A percentile compares a stretch with the other conserved stretches of the same genome.
Evolutionary conservation across 2,329 filamentous ascomycete species (phyloP).

Genomic region (Paecilomyces formosus): DNA sequence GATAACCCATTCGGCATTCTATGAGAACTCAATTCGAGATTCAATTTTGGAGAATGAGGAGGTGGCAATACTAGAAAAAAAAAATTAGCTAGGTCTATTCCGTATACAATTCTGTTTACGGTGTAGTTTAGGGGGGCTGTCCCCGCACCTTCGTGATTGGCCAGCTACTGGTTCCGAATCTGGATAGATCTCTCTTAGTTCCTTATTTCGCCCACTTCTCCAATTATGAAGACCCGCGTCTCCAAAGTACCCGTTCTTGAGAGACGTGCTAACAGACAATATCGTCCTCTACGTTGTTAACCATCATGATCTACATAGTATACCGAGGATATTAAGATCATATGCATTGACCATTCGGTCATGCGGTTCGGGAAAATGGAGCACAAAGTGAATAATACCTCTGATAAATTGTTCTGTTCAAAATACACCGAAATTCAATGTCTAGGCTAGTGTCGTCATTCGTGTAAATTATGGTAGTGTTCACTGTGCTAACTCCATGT

Average conservation of each 20-base stretch:
- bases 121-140: neutral
- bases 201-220: no score
- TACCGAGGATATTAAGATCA: no score
- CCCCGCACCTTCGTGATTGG: neutral
- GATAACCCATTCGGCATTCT: no score
- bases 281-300: no score
- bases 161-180: neutral
- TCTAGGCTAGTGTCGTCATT: neutral
- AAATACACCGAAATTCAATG: neutral
- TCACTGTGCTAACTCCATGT: neutral
- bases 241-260: neutral
- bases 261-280: no score
- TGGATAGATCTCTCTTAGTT: no score
- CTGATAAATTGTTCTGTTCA: neutral
- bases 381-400: no score
- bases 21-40: neutral
- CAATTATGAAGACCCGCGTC: neutral
- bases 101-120: no score
- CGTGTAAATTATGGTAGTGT: neutral
- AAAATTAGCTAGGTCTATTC: neutral
- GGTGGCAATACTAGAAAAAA: neutral
- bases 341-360: no score
- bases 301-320: no score
- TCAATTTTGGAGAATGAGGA: neutral
- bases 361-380: no score